Conservation (phyloP, 2,329 filamentous ascomycete species). For the Cladosporium sp. region DNA sequence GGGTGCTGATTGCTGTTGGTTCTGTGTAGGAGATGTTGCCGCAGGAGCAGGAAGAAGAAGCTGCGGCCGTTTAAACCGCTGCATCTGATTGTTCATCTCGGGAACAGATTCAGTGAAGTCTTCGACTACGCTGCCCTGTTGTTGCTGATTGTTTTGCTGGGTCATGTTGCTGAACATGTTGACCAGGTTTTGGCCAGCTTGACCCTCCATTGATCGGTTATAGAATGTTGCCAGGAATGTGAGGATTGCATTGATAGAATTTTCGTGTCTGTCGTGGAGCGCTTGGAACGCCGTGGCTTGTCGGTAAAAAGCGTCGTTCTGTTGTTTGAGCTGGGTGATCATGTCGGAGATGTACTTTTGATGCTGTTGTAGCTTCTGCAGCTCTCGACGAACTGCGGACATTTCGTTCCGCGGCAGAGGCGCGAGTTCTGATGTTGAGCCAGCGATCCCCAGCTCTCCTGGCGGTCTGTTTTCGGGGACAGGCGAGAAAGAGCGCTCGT, state of each 20-base stretch:
- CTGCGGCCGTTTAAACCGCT: conserved; percentile 25
- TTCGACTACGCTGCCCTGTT: conserved; percentile 57
- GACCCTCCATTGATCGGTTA: conserved; percentile 83
- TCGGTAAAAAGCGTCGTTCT: conserved; percentile 81
- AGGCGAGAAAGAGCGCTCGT: conserved; percentile 44
- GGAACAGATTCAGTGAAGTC: conserved; percentile 44
- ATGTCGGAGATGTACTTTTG: conserved; percentile 80
- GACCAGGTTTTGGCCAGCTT: conserved; percentile 69
- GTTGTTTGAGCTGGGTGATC: conserved; percentile 71
- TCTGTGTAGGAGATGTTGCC: conserved; percentile 25
- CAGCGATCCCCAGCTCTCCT: conserved; percentile 18
- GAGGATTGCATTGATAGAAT: conserved; percentile 97
- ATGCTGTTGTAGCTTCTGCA: conserved; percentile 75
- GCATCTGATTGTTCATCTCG: conserved; percentile 27
- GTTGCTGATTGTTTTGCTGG: conserved; percentile 20
- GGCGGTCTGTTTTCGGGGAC: conserved; percentile 20
- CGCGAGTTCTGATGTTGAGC: conserved; percentile 44
- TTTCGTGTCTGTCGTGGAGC: conserved; percentile 93
- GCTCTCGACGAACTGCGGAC: conserved; percentile 67
- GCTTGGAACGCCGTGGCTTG: conserved; percentile 85
- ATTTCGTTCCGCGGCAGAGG: conserved; percentile 66
- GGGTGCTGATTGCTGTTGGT: conserved; percentile 19
- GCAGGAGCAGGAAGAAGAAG: conserved; percentile 28
- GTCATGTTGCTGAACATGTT: conserved; percentile 66
- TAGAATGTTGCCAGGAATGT: conserved; percentile 97